Percentiles rank a stretch among this genome's conserved stretches.
Evolutionary conservation across 176 grass and related monocot genomes (phyloP).

Genomic region (Areca catechu): DNA sequence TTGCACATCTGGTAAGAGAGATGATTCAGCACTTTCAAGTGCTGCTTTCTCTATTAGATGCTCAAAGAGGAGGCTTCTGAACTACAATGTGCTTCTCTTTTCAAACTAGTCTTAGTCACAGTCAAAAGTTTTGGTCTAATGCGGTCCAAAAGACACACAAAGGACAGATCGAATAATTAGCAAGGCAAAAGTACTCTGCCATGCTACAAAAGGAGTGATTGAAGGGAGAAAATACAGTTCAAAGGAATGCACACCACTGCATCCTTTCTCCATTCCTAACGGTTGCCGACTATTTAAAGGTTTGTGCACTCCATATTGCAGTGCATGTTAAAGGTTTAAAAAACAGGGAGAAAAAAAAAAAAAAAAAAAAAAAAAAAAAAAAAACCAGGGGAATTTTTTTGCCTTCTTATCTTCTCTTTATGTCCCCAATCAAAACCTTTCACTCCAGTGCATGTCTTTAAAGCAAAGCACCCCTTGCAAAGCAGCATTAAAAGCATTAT

Average conservation of each 20-base stretch:
- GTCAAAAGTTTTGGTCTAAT: conserved; percentile 14
- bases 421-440: conserved; percentile 19
- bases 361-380: conserved; percentile 16
- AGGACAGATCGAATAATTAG: conserved; percentile 8
- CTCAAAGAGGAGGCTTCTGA: background rate
- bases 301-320: conserved; percentile 21
- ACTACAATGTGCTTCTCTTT: background rate
- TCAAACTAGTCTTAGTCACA: conserved; percentile 5
- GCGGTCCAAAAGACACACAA: conserved; percentile 16
- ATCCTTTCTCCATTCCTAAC: conserved; percentile 1
- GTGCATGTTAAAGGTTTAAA: conserved; percentile 20
- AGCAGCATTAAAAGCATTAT: conserved; percentile 66
- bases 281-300: conserved; percentile 16
- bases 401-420: conserved; percentile 18
- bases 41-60: background rate
- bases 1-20: background rate
- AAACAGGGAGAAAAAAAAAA: conserved; percentile 12
- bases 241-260: background rate
- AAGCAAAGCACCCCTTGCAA: conserved; percentile 34
- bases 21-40: too few species aligned
- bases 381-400: conserved; percentile 12
- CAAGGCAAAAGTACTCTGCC: conserved; percentile 1
- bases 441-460: conserved; percentile 40
- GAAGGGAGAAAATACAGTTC: conserved; percentile 2
- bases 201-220: conserved; percentile 22